Conservation (phyloP, 176 grass and related monocot species). For the Hordeum marinum region DNA sequence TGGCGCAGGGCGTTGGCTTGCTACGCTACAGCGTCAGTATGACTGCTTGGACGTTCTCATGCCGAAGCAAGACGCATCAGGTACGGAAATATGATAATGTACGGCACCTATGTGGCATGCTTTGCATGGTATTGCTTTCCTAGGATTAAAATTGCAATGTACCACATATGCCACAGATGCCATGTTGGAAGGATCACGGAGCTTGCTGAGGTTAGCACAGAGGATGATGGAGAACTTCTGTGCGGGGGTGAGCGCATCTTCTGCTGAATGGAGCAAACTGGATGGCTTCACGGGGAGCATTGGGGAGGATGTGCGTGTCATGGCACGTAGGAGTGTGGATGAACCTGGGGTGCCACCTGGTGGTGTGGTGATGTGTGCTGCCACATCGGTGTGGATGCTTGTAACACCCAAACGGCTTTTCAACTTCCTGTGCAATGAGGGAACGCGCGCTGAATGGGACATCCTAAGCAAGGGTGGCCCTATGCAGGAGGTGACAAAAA, state of each 20-base stretch:
- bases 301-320: slow-evolving; percentile 71
- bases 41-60: slow-evolving; percentile 69
- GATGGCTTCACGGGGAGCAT: slow-evolving; percentile 44
- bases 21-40: slow-evolving; percentile 77
- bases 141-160: slow-evolving; percentile 11
- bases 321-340: slow-evolving; percentile 67
- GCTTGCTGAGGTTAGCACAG: slow-evolving; percentile 79
- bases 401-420: slow-evolving; percentile 59
- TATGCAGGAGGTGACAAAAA: slow-evolving; percentile 81
- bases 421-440: slow-evolving; percentile 71
- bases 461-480: slow-evolving; percentile 84
- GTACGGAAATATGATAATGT: slow-evolving; percentile 10
- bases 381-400: slow-evolving; percentile 85
- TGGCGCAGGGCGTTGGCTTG: slow-evolving; percentile 80
- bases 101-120: background rate
- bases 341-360: slow-evolving; percentile 82
- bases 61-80: slow-evolving; percentile 36
- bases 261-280: slow-evolving; percentile 83
- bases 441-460: slow-evolving; percentile 76
- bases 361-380: slow-evolving; percentile 82
- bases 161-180: slow-evolving; percentile 32
- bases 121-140: background rate
- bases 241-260: slow-evolving; percentile 70
- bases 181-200: slow-evolving; percentile 50
- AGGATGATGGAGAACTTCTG: slow-evolving; percentile 93